These are phyloP conservation scores for Mortierella sp. DNA, from an alignment of 371 early-diverging fungal species.

Conservation along the genomic window DNA sequence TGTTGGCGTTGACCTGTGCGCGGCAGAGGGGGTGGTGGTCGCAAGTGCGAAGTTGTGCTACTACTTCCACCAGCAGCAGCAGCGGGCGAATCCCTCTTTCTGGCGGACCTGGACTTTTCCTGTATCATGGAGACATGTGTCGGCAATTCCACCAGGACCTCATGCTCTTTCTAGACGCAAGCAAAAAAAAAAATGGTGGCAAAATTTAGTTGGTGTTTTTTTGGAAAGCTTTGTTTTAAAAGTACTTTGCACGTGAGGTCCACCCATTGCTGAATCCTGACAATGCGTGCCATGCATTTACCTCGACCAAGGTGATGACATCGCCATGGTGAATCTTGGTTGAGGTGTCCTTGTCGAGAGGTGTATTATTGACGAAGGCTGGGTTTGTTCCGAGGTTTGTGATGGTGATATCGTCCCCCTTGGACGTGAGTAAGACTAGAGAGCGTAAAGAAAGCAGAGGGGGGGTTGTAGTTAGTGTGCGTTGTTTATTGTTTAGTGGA, in stretches of 20 bases:
- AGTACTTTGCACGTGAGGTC: too few relatives aligned
- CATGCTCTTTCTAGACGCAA: not conserved
- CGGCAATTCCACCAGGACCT: not conserved
- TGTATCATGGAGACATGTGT: not conserved
- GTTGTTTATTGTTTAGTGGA: too few relatives aligned
- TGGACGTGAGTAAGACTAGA: constrained; percentile 19
- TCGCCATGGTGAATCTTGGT: not conserved
- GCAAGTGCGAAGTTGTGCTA: not conserved
- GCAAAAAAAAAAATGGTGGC: constrained; percentile 2
- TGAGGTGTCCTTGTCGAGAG: constrained; percentile 23
- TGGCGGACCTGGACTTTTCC: not conserved
- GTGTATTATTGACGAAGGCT: constrained; percentile 18
- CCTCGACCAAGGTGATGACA: constrained; percentile 42
- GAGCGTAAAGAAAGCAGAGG: not conserved
- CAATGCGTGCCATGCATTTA: too few relatives aligned
- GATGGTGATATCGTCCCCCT: constrained; percentile 9
- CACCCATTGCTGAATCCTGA: too few relatives aligned
- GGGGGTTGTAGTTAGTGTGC: not conserved
- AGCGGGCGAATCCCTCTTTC: not conserved
- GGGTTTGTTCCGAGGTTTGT: constrained; percentile 39
- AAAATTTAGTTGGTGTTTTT: not conserved
- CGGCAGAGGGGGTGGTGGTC: not conserved
- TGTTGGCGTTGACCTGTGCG: not conserved
- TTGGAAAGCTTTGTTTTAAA: too few relatives aligned
- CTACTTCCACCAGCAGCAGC: not conserved